These are phyloP conservation scores for Rhizopus delemar DNA, from an alignment of 371 early-diverging fungal genomes.

Conservation along the genomic window DNA sequence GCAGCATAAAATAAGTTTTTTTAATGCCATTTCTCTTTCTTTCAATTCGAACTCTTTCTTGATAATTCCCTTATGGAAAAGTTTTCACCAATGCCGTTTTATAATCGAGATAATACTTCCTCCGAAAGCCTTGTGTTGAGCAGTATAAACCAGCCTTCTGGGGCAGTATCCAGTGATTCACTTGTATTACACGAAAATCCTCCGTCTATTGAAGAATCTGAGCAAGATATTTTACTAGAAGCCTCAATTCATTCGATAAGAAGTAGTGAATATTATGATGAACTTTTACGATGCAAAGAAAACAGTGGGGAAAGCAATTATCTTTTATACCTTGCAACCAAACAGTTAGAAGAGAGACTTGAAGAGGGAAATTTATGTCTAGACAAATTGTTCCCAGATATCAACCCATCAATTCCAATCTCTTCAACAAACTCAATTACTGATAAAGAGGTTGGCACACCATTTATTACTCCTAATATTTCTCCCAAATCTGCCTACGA, in stretches of 20 bases:
- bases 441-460: background rate
- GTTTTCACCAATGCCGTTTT: background rate
- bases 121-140: background rate
- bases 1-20: background rate
- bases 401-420: no score
- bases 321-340: background rate
- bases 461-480: background rate
- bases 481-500: background rate
- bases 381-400: background rate
- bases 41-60: background rate
- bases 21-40: background rate
- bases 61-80: background rate
- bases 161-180: background rate
- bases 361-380: background rate
- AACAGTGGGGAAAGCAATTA: background rate
- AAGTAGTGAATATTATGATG: background rate
- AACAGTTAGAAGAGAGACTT: background rate
- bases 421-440: background rate
- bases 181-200: background rate
- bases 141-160: background rate
- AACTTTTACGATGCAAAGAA: background rate
- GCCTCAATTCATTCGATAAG: background rate
- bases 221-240: conserved; percentile 1
- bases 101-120: background rate
- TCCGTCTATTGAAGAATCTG: background rate